Evolutionary conservation across 2,329 filamentous ascomycete species (phyloP).

Genomic region (Fusarium heterosporum): DNA sequence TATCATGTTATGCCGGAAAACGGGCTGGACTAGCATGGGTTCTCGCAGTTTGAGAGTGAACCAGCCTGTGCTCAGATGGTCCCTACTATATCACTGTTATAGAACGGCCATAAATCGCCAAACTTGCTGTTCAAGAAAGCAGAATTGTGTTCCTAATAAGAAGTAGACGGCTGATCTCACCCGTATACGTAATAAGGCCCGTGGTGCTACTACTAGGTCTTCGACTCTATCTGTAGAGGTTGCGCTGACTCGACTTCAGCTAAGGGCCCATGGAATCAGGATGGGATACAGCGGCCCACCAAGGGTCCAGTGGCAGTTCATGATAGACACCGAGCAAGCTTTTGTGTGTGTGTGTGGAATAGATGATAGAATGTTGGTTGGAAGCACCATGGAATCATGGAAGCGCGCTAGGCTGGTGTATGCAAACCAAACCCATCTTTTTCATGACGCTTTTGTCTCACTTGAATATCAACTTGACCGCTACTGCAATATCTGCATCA

Average conservation of each 20-base stretch:
- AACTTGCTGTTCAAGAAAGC: not conserved
- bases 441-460: constrained; percentile 15
- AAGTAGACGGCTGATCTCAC: not conserved
- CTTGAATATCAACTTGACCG: constrained; percentile 11
- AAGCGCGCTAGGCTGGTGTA: constrained; percentile 29
- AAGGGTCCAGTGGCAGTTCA: not conserved
- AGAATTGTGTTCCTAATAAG: no score
- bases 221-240: not conserved
- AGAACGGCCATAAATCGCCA: not conserved
- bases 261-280: not conserved
- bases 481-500: constrained; percentile 4
- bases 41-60: constrained; percentile 10
- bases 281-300: not conserved
- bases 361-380: constrained; percentile 28
- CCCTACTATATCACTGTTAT: not conserved
- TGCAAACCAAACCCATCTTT: constrained; percentile 20
- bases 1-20: constrained; percentile 25
- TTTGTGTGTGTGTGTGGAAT: not conserved
- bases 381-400: constrained; percentile 31
- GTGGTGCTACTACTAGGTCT: not conserved
- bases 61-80: constrained; percentile 34
- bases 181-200: not conserved
- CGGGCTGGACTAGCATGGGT: constrained; percentile 14
- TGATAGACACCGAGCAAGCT: not conserved
- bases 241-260: constrained; percentile 3